A percentile compares a stretch with the other conserved stretches of the same genome.
phyloP scores from a whole-genome alignment of 1,284 basidiomycete genomes.

The Exsudoporus floridanus region DNA sequence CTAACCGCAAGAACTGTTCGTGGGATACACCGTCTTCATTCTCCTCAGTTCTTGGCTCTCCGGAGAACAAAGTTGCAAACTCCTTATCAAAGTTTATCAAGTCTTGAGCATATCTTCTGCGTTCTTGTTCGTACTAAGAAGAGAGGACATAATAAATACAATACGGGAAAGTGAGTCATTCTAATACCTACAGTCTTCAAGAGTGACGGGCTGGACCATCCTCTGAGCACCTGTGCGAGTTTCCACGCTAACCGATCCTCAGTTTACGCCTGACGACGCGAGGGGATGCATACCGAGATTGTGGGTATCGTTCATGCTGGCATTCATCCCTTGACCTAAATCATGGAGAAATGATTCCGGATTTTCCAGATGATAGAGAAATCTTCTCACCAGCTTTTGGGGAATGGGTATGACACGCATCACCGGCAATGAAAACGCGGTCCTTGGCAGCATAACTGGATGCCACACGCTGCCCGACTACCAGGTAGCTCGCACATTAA shows the following conservation, averaged over 20 bases:
- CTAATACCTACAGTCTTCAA: constrained; percentile 63
- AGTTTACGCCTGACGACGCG: not conserved
- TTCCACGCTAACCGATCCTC: constrained; percentile 61
- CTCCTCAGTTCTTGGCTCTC: constrained; percentile 61
- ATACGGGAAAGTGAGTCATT: not conserved
- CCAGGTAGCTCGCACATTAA: not conserved
- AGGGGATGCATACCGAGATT: constrained; percentile 54
- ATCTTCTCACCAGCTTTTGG: constrained; percentile 60
- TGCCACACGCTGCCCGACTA: constrained; percentile 75
- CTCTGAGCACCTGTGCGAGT: constrained; percentile 67
- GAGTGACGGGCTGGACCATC: constrained; percentile 63
- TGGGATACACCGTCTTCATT: constrained; percentile 64
- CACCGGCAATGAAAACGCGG: constrained; percentile 79
- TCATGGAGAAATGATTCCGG: not conserved
- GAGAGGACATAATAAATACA: not conserved
- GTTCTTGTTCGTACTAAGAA: constrained; percentile 66
- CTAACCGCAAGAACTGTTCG: constrained; percentile 60
- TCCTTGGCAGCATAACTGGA: constrained; percentile 64
- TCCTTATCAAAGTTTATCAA: constrained; percentile 80
- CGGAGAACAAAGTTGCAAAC: constrained; percentile 74
- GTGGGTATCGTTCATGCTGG: constrained; percentile 81
- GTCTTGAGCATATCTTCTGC: constrained; percentile 74
- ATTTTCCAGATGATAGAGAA: not conserved
- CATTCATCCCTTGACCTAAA: constrained; percentile 62
- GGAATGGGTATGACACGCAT: constrained; percentile 83